Percentiles rank a stretch among this genome's conserved stretches.
phyloP scores from a whole-genome alignment of 108 stramenopile species.

The Fragilaria crotonensis region DNA sequence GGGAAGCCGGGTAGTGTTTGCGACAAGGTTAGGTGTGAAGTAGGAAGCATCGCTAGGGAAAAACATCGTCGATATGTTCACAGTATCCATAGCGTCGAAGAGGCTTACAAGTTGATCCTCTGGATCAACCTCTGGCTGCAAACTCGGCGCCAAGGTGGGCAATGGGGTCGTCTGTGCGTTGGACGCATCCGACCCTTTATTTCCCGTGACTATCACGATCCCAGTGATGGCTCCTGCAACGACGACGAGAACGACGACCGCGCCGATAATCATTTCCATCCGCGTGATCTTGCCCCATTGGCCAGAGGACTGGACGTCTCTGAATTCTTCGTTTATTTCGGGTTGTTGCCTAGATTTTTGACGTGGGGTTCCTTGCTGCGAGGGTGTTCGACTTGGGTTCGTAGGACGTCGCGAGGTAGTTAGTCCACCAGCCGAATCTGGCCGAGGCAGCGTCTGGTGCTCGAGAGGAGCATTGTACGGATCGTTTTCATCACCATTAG shows the following conservation, averaged over 20 bases:
- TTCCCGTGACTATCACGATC: background rate
- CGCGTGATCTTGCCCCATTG: background rate
- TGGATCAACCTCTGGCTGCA: background rate
- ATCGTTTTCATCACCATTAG: too few relatives aligned
- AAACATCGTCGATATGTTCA: background rate
- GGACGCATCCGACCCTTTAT: background rate
- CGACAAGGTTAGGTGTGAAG: background rate
- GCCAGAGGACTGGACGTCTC: constrained; percentile 2
- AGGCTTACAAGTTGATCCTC: background rate
- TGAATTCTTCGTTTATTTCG: constrained; percentile 5
- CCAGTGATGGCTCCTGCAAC: constrained; percentile 2
- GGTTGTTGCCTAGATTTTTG: too few relatives aligned
- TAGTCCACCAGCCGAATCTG: too few relatives aligned
- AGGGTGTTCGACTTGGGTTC: too few relatives aligned
- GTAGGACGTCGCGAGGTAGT: too few relatives aligned
- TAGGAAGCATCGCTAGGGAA: background rate
- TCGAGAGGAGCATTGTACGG: too few relatives aligned
- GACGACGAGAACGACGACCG: background rate
- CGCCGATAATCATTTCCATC: background rate
- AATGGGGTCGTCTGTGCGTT: background rate
- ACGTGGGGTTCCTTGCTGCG: too few relatives aligned
- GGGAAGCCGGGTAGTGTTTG: background rate
- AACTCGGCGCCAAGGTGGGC: background rate
- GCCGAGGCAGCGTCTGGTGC: too few relatives aligned
- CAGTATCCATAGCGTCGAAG: background rate